phyloP scores from a whole-genome alignment of 345 rosid genomes.

The Angophora floribunda region DNA sequence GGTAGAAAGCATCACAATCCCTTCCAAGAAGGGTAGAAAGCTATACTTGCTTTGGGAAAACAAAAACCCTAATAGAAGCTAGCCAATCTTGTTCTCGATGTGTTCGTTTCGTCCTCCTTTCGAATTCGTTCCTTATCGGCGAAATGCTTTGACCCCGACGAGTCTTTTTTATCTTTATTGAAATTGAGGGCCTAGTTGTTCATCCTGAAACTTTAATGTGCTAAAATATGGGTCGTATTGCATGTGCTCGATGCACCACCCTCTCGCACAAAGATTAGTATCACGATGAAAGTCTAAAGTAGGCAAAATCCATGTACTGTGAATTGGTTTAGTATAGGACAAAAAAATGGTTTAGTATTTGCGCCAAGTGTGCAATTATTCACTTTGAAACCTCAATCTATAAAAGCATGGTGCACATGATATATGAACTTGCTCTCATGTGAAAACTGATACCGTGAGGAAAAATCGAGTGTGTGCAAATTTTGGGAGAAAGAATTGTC shows the following conservation, averaged over 20 bases:
- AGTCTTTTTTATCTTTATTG: not conserved
- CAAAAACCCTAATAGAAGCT: not conserved
- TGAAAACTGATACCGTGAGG: not conserved
- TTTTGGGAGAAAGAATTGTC: not conserved
- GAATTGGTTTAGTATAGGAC: not conserved
- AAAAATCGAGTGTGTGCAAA: not conserved
- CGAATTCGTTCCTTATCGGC: not conserved
- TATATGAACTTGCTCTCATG: not conserved
- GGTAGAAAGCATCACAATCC: not conserved
- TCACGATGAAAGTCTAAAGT: not conserved
- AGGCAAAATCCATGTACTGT: not conserved
- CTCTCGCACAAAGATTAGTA: not conserved
- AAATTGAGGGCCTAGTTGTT: not conserved
- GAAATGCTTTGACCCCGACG: not conserved
- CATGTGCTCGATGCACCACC: not conserved
- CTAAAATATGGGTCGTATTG: not conserved
- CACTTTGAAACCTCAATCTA: not conserved
- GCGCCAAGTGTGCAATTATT: not conserved
- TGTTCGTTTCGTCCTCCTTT: not conserved
- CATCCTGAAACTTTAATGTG: not conserved
- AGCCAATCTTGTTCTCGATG: not conserved
- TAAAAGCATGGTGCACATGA: not conserved
- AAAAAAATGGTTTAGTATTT: not conserved
- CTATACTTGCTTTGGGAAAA: not conserved
- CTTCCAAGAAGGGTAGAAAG: not conserved